These are phyloP conservation scores for Cystofilobasidium ferigula DNA, from an alignment of 768 basidiomycete genomes.

Conservation along the genomic window DNA sequence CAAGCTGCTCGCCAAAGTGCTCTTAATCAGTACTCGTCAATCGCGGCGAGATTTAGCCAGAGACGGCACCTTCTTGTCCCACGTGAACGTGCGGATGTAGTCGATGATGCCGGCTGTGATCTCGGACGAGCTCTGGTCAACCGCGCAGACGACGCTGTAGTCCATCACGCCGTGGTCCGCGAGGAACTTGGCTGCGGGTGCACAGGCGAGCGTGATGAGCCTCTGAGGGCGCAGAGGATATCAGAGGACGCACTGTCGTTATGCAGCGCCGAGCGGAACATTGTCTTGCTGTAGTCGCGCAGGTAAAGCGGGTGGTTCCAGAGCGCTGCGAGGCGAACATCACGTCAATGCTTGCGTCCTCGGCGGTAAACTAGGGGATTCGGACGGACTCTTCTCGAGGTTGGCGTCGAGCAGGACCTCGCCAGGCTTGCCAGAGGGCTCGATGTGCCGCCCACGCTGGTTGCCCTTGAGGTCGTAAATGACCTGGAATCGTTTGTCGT, in stretches of 20 bases:
- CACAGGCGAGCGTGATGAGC: not conserved
- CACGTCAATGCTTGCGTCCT: too few relatives aligned
- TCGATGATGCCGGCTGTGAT: slow-evolving; percentile 86
- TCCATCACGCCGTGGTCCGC: slow-evolving; percentile 51
- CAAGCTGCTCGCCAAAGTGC: slow-evolving; percentile 40
- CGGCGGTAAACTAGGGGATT: not conserved
- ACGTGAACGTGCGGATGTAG: slow-evolving; percentile 67
- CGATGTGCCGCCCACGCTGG: slow-evolving; percentile 82
- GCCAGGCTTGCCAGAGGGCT: slow-evolving; percentile 76
- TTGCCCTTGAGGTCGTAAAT: slow-evolving; percentile 98
- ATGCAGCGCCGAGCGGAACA: slow-evolving; percentile 75
- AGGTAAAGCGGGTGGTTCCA: slow-evolving; percentile 71
- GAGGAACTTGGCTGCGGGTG: slow-evolving; percentile 32
- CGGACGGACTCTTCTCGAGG: slow-evolving; percentile 61
- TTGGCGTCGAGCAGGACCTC: slow-evolving; percentile 96
- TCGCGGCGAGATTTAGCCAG: too few relatives aligned
- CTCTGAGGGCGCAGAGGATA: not conserved
- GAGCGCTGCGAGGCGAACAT: not conserved
- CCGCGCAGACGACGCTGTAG: slow-evolving; percentile 89
- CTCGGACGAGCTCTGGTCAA: slow-evolving; percentile 78
- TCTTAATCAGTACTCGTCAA: not conserved
- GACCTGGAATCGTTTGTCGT: slow-evolving; percentile 79
- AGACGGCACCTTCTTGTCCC: slow-evolving; percentile 79
- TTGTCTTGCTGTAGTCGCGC: slow-evolving; percentile 90
- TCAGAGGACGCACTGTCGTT: slow-evolving; percentile 54